Evolutionary conservation across 106 monocot genomes (phyloP), one percentile per base, ranked within the genome.

Genomic region (Dioscorea dumetorum): DNA sequence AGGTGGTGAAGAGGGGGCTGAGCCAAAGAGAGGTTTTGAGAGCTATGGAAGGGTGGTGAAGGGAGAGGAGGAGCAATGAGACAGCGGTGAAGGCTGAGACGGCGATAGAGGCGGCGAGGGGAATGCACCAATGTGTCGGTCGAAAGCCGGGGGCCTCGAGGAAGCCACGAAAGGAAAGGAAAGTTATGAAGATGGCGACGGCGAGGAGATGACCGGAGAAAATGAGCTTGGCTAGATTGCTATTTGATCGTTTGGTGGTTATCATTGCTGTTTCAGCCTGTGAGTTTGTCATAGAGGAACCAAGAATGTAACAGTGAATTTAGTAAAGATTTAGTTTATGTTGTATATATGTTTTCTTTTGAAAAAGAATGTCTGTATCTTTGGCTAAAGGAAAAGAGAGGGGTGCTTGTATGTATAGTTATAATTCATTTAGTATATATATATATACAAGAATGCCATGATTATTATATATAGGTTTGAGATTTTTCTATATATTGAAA

Each of bases 11-110:
- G 10, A 78, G 33, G 13, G 93, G 93, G 50, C 77, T 74, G 62
- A 86, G 74, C 72, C 81, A 84, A 64, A 90, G 77, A 16, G 84
- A 66, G 1, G 75, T 50, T 48, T 59, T 73, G 74, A 94, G 35
- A 23, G 84, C 66, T 22, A 5, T 24, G 18, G 10, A 16, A 0
- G 86, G 86, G 60, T 58, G 41, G 60, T 23, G 64, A 68, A 89
- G 69, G 16, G 72, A 64, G 74, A 70, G 31, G 33, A 78, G 52
- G 22, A 94, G 71, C 53, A 28, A 78, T 2, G 76, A 28, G 35
- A 81, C 34, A 22, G 82, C 67, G 24, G 9, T 5, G 60, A 77
- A 0, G n/a, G 72, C 41, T 58, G 82, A 75, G 62, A 22, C 50
- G 12, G 50, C 52, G 49, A 64, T 32, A 50, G 89, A 77, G 72